Conservation (phyloP, 495 filamentous ascomycete species). For the Penicillium mononematosum region DNA sequence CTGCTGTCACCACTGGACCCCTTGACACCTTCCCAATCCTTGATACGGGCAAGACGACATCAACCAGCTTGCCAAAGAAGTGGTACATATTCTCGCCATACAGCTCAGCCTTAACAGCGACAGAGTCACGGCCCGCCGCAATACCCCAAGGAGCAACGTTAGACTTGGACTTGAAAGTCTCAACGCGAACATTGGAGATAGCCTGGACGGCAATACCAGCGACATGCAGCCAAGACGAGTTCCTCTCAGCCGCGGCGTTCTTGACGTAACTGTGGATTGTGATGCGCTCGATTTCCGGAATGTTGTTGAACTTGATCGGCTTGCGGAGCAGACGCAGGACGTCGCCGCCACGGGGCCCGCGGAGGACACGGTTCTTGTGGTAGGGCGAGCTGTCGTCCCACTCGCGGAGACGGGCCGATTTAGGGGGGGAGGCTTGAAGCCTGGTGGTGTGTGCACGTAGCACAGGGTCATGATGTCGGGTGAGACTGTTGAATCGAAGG, state of each 20-base stretch:
- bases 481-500: conserved; percentile 79
- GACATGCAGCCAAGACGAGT: conserved; percentile 68
- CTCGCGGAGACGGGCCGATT: conserved; percentile 68
- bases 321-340: conserved; percentile 69
- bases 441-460: conserved; percentile 79
- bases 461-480: conserved; percentile 87
- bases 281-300: conserved; percentile 78
- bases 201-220: conserved; percentile 81
- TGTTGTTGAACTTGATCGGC: conserved; percentile 78
- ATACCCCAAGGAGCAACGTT: conserved; percentile 66
- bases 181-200: conserved; percentile 75
- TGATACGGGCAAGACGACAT: conserved; percentile 92
- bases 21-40: conserved; percentile 84
- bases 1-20: conserved; percentile 76
- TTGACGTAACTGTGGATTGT: conserved; percentile 74
- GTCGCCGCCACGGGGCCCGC: conserved; percentile 73
- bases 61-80: conserved; percentile 80
- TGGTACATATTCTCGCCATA: conserved; percentile 78
- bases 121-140: conserved; percentile 47
- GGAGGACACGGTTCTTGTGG: conserved; percentile 82
- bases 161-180: conserved; percentile 63
- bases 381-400: conserved; percentile 94
- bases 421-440: conserved; percentile 60
- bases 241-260: conserved; percentile 53
- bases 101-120: conserved; percentile 68